These are phyloP conservation scores for Davidsoniella australis DNA, from an alignment of 2,329 filamentous ascomycete genomes.

Conservation along the genomic window DNA sequence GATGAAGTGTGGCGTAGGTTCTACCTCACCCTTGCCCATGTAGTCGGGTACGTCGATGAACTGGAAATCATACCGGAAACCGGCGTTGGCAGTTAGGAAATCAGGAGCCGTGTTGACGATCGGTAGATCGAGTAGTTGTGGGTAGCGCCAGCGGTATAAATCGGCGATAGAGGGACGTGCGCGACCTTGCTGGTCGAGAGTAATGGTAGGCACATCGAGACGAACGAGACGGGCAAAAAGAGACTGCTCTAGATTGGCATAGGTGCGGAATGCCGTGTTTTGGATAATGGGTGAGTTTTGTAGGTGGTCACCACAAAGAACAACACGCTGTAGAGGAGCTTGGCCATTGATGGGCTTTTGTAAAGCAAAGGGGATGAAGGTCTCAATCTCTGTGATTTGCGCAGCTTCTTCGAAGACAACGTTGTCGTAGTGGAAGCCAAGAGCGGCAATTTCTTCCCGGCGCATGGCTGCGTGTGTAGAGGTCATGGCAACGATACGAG, in stretches of 20 bases:
- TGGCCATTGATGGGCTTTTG: conserved; percentile 63
- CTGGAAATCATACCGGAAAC: conserved; percentile 86
- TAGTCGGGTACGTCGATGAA: conserved; percentile 94
- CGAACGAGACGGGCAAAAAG: conserved; percentile 83
- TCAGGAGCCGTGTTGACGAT: conserved; percentile 51
- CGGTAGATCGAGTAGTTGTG: conserved; percentile 61
- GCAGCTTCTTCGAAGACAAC: conserved; percentile 97
- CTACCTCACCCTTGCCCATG: conserved; percentile 72
- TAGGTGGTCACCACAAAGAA: conserved; percentile 86
- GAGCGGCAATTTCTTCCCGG: conserved; percentile 67
- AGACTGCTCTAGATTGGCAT: conserved; percentile 90
- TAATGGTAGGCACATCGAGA: conserved; percentile 78
- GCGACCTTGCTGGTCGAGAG: conserved; percentile 83
- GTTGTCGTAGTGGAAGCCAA: conserved; percentile 97
- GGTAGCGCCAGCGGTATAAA: conserved; percentile 88
- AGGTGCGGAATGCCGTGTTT: conserved; percentile 82
- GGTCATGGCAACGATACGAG: conserved; percentile 97
- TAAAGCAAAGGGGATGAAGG: conserved; percentile 86
- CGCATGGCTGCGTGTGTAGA: conserved; percentile 95
- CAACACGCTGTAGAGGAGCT: conserved; percentile 66
- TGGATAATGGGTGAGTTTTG: conserved; percentile 96
- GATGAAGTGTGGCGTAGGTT: conserved; percentile 85
- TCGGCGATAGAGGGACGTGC: conserved; percentile 73
- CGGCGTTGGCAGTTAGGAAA: conserved; percentile 71
- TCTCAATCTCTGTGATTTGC: conserved; percentile 94